phyloP scores from a whole-genome alignment of 176 grass and related monocot genomes.

The Ensete glaucum region DNA sequence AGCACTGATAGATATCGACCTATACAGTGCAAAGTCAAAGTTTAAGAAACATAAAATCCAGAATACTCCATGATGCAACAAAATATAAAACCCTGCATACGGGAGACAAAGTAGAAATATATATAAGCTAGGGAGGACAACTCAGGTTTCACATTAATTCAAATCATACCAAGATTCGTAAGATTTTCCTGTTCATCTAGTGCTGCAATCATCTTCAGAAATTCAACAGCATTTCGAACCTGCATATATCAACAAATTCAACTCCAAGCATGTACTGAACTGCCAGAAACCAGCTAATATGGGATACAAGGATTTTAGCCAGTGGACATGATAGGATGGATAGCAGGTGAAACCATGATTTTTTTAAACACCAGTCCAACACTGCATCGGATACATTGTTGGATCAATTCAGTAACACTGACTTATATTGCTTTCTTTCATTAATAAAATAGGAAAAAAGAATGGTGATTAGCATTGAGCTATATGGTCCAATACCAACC shows the following conservation, averaged over 20 bases:
- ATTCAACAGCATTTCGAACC: constrained; percentile 94
- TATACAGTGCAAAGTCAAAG: constrained; percentile 21
- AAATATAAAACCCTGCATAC: constrained; percentile 29
- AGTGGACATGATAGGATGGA: no score
- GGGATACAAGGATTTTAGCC: background rate
- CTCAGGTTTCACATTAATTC: background rate
- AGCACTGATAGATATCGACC: constrained; percentile 86
- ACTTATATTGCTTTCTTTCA: no score
- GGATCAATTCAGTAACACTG: no score
- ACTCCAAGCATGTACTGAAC: constrained; percentile 1
- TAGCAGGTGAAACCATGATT: no score
- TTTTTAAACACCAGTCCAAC: no score
- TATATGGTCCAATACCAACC: no score
- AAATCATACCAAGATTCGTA: constrained; percentile 66
- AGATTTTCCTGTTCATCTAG: constrained; percentile 77
- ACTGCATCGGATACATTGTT: no score
- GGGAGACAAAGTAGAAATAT: background rate
- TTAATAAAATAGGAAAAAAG: no score
- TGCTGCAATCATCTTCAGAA: constrained; percentile 90
- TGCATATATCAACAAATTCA: constrained; percentile 32
- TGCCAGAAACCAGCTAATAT: no score
- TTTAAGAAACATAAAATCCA: constrained; percentile 1
- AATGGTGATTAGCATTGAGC: no score
- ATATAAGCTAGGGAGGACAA: background rate
- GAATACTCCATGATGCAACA: background rate